Conservation (phyloP, 306 rosid species). For the Fragaria iinumae region DNA sequence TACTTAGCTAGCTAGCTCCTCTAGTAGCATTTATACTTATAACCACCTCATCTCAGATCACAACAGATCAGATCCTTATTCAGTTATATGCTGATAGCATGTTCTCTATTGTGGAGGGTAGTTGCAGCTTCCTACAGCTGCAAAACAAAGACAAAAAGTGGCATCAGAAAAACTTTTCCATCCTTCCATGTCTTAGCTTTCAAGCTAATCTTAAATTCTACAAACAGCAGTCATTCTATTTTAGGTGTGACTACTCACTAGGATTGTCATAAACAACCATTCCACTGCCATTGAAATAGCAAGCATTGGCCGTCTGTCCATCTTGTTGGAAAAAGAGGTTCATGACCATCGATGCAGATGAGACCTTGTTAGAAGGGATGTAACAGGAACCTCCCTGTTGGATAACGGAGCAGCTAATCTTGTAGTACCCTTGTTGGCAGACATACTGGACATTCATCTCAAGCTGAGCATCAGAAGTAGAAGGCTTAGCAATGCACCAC, state of each 20-base stretch:
- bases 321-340: slow-evolving; percentile 9
- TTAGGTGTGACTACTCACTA: not conserved
- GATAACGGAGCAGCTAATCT: not conserved
- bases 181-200: not conserved
- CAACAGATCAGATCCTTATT: not conserved
- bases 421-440: not conserved
- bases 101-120: not conserved
- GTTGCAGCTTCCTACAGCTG: not conserved
- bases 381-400: not conserved
- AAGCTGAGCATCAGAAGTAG: not conserved
- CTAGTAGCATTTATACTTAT: not conserved
- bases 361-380: slow-evolving; percentile 11
- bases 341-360: not conserved
- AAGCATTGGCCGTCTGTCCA: not conserved
- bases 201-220: no score
- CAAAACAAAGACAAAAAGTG: not conserved
- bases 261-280: not conserved
- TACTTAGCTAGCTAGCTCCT: not conserved
- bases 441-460: not conserved
- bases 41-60: not conserved
- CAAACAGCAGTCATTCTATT: not conserved
- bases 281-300: slow-evolving; percentile 5
- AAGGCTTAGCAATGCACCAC: slow-evolving; percentile 17
- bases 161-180: not conserved
- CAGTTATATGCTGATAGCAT: not conserved